Conservation (phyloP, 2,329 filamentous ascomycete species). For the Paraconiothyrium sp. region DNA sequence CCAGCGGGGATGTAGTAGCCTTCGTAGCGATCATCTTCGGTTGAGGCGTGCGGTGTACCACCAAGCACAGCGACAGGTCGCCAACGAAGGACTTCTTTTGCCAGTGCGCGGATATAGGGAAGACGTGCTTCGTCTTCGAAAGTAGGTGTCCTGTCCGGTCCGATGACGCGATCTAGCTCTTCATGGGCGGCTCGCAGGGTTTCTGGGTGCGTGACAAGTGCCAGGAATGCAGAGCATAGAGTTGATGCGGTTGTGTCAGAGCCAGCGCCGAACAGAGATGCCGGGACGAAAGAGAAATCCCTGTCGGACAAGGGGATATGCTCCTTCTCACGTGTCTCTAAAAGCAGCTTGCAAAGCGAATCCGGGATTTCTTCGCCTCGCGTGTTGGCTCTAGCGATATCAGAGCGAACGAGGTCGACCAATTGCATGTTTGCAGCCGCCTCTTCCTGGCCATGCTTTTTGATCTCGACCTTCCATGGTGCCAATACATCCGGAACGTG, state of each 20-base stretch:
- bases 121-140: slow-evolving; percentile 51
- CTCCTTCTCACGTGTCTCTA: slow-evolving; percentile 53
- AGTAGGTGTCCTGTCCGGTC: slow-evolving; percentile 40
- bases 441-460: slow-evolving; percentile 50
- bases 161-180: slow-evolving; percentile 51
- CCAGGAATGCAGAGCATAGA: slow-evolving; percentile 59
- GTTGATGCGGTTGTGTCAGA: slow-evolving; percentile 62
- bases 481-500: slow-evolving; percentile 57
- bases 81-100: slow-evolving; percentile 50
- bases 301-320: slow-evolving; percentile 52
- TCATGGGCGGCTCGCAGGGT: slow-evolving; percentile 55
- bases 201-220: slow-evolving; percentile 59
- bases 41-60: slow-evolving; percentile 60
- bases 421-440: slow-evolving; percentile 55
- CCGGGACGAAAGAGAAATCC: slow-evolving; percentile 57
- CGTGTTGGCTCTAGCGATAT: slow-evolving; percentile 50
- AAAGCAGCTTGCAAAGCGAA: slow-evolving; percentile 56
- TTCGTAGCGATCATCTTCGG: slow-evolving; percentile 59
- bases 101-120: slow-evolving; percentile 51
- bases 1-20: slow-evolving; percentile 61
- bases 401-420: slow-evolving; percentile 52
- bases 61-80: slow-evolving; percentile 53
- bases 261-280: slow-evolving; percentile 59
- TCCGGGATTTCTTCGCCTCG: slow-evolving; percentile 49
- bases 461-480: slow-evolving; percentile 59